Evolutionary conservation across 2,329 filamentous ascomycete genomes (phyloP).

Genomic region (Ophiocordyceps australis): DNA sequence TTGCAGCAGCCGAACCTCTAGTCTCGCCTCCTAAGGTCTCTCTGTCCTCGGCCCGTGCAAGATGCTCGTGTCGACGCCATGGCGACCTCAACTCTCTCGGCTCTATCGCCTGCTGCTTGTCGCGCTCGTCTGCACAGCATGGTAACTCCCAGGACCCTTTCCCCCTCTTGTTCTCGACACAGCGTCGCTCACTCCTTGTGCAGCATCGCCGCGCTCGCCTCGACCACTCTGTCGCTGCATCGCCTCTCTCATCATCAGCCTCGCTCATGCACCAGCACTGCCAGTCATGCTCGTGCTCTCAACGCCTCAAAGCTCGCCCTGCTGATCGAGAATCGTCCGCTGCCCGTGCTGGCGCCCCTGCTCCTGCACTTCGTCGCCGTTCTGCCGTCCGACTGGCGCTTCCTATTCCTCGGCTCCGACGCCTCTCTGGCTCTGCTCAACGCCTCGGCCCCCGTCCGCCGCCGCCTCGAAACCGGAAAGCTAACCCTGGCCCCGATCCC

Average conservation of each 20-base stretch:
- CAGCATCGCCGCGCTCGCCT: too few species aligned
- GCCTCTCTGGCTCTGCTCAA: slow-evolving; percentile 25
- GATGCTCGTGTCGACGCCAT: too few species aligned
- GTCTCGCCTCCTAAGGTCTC: too few species aligned
- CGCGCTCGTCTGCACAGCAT: slow-evolving; percentile 22
- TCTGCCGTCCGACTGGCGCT: slow-evolving; percentile 34
- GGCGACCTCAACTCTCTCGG: too few species aligned
- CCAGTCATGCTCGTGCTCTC: slow-evolving; percentile 15
- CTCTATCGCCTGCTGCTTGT: slow-evolving; percentile 27
- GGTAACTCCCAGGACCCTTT: too few species aligned
- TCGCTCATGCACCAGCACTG: slow-evolving; percentile 19
- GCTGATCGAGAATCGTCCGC: slow-evolving; percentile 27
- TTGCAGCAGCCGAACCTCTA: too few species aligned
- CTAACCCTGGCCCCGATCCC: slow-evolving; percentile 30
- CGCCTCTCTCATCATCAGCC: slow-evolving; percentile 18
- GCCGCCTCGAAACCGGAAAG: slow-evolving; percentile 30
- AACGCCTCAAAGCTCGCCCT: slow-evolving; percentile 32
- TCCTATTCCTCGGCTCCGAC: slow-evolving; percentile 31
- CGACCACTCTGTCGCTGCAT: too few species aligned
- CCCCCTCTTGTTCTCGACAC: too few species aligned
- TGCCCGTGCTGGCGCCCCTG: slow-evolving; percentile 28
- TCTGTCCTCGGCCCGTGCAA: too few species aligned
- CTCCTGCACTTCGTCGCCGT: slow-evolving; percentile 32
- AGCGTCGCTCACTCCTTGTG: too few species aligned
- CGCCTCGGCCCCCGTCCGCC: slow-evolving; percentile 24